Percentiles rank a stretch among this genome's conserved stretches.
phyloP scores from a whole-genome alignment of 345 rosid genomes.

The Citrus inodora region DNA sequence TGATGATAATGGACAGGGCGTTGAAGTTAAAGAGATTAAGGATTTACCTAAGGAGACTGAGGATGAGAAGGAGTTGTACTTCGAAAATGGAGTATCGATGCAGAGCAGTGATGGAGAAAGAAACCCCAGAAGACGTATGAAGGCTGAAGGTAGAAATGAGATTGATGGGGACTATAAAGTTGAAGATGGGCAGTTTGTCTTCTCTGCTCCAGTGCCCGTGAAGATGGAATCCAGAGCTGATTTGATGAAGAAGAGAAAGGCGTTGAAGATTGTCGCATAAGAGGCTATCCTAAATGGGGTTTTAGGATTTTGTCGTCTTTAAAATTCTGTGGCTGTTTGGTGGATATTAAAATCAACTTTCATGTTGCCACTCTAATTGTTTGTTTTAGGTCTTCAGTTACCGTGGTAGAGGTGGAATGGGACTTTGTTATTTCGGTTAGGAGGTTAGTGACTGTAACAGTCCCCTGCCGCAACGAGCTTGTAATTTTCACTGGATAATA shows the following conservation, averaged over 20 bases:
- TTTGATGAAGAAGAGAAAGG: conserved; percentile 33
- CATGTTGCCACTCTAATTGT: neutral
- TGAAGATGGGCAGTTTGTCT: conserved; percentile 32
- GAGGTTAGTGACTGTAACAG: neutral
- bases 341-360: neutral
- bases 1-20: conserved; percentile 31
- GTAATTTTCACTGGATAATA: neutral
- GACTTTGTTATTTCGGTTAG: neutral
- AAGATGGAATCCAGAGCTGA: conserved; percentile 64
- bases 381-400: conserved; percentile 4
- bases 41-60: conserved; percentile 24
- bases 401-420: neutral
- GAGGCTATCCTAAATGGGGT: neutral
- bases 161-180: conserved; percentile 12
- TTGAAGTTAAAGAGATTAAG: conserved; percentile 30
- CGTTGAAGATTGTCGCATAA: conserved; percentile 24
- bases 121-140: conserved; percentile 1
- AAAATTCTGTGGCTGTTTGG: neutral
- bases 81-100: conserved; percentile 23
- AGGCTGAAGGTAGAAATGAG: conserved; percentile 16
- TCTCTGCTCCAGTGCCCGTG: conserved; percentile 63
- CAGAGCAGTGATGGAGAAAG: conserved; percentile 32
- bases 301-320: neutral
- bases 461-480: neutral
- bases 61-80: conserved; percentile 26